Conservation (phyloP, 2,329 filamentous ascomycete species). For the Botrytis cinerea region DNA sequence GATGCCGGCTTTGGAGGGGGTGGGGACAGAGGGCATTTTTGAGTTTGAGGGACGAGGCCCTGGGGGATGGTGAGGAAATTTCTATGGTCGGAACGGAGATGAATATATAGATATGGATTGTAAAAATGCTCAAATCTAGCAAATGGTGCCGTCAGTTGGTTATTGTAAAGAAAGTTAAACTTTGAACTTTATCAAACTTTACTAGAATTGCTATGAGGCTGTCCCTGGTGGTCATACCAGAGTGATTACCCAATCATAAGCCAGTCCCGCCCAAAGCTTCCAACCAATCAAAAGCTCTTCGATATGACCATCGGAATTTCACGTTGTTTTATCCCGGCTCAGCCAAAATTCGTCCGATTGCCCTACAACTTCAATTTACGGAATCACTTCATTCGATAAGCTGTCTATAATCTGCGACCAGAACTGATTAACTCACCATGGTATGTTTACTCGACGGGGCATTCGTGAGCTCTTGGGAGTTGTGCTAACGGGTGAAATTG, state of each 20-base stretch:
- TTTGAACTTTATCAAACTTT: background rate
- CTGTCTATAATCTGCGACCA: conserved; percentile 19
- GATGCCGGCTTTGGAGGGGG: conserved; percentile 67
- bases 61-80: background rate
- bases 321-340: conserved; percentile 18
- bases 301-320: conserved; percentile 25
- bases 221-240: background rate
- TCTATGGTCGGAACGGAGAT: background rate
- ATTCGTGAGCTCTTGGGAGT: too few species aligned
- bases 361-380: conserved; percentile 17
- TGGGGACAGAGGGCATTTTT: conserved; percentile 44
- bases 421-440: conserved; percentile 18
- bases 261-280: background rate
- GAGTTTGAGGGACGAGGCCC: conserved; percentile 2
- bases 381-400: conserved; percentile 19
- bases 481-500: conserved; percentile 11
- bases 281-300: conserved; percentile 13
- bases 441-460: background rate
- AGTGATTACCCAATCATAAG: conserved; percentile 7
- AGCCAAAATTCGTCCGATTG: conserved; percentile 23
- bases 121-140: background rate
- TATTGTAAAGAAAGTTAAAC: background rate
- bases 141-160: too few species aligned
- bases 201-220: conserved; percentile 10
- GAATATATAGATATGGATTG: background rate